Conservation (phyloP, 202 grass and related monocot genomes). For the Elaeis oleifera region DNA sequence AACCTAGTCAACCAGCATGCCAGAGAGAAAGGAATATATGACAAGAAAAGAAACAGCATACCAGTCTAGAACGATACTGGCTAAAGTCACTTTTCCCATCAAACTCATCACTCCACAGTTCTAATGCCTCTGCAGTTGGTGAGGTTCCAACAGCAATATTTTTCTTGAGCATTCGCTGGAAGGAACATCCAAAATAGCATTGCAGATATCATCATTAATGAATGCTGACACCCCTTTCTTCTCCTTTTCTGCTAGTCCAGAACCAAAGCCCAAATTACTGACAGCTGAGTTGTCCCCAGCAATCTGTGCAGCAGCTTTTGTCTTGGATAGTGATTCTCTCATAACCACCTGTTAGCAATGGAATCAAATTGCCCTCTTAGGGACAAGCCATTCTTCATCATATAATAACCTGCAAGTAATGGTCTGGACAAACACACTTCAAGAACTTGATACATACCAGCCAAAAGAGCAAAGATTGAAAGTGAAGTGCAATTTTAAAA, state of each 20-base stretch:
- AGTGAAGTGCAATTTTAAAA: slow-evolving; percentile 74
- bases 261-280: slow-evolving; percentile 39
- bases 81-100: slow-evolving; percentile 80
- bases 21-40: slow-evolving; percentile 1
- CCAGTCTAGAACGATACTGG: slow-evolving; percentile 81
- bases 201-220: slow-evolving; percentile 78
- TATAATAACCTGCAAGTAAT: too few species aligned
- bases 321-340: slow-evolving; percentile 73
- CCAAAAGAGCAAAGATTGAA: slow-evolving; percentile 95
- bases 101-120: slow-evolving; percentile 91
- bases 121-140: slow-evolving; percentile 45
- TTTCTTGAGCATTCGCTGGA: slow-evolving; percentile 96
- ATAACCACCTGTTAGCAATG: slow-evolving; percentile 44
- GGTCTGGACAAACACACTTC: too few species aligned
- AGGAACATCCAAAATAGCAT: slow-evolving; percentile 73
- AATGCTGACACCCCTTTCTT: slow-evolving; percentile 61
- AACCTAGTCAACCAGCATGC: too few species aligned
- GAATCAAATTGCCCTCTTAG: too few species aligned
- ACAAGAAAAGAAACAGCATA: slow-evolving; percentile 40
- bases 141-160: slow-evolving; percentile 15
- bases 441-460: slow-evolving; percentile 44
- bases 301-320: slow-evolving; percentile 54
- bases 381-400: too few species aligned
- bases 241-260: slow-evolving; percentile 57
- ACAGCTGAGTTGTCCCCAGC: slow-evolving; percentile 47